Percentiles rank a stretch among this genome's conserved stretches.
phyloP scores from a whole-genome alignment of 768 basidiomycete species.

The Russula foetens region DNA sequence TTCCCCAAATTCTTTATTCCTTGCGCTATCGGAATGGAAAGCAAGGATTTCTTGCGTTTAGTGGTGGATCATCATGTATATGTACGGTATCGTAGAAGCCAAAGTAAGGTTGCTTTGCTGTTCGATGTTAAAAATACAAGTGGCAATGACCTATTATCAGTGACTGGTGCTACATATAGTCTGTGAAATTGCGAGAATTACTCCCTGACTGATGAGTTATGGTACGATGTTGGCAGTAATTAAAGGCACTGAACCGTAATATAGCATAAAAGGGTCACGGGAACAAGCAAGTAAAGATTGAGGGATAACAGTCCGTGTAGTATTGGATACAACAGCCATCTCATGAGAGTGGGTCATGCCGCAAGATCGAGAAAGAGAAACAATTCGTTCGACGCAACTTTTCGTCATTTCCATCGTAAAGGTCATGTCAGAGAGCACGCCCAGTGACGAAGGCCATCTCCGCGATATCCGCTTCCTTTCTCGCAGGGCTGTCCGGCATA shows the following conservation, averaged over 20 bases:
- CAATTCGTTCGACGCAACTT: background rate
- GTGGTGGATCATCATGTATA: background rate
- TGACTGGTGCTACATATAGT: background rate
- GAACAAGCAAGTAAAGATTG: background rate
- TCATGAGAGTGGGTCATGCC: background rate
- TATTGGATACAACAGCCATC: background rate
- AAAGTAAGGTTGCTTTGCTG: background rate
- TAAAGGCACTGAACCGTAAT: background rate
- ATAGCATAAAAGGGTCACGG: background rate
- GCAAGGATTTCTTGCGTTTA: too few species aligned
- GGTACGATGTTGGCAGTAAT: background rate
- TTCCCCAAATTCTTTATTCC: too few species aligned
- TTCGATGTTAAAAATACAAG: background rate
- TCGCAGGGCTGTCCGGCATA: background rate
- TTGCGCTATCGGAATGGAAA: too few species aligned
- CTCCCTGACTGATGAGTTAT: background rate
- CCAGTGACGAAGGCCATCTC: background rate
- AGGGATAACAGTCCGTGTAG: background rate
- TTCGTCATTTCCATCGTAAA: background rate
- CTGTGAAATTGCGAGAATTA: background rate
- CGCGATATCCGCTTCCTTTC: background rate
- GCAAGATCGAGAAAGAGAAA: background rate
- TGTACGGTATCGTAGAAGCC: background rate
- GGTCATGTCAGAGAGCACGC: slow-evolving; percentile 14
- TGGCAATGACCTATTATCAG: background rate